Evolutionary conservation across 768 basidiomycete genomes (phyloP).

Genomic region (Trametopsis cervina): DNA sequence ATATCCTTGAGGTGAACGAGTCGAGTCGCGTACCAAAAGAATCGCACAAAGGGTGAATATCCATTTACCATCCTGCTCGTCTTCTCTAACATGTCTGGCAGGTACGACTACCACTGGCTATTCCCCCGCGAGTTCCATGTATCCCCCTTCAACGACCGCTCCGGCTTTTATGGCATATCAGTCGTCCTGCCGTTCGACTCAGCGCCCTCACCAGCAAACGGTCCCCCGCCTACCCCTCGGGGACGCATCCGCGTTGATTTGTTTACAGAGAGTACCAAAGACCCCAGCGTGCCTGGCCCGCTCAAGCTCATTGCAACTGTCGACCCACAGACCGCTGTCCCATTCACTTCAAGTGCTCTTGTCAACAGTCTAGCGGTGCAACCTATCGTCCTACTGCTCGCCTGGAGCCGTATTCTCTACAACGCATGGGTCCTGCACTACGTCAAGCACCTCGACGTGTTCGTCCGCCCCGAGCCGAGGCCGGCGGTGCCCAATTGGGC

Average conservation of each 20-base stretch:
- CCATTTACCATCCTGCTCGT: no score
- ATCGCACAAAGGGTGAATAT: slow-evolving; percentile 25
- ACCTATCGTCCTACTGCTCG: slow-evolving; percentile 49
- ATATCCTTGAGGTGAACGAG: slow-evolving; percentile 41
- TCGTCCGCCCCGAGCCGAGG: slow-evolving; percentile 50
- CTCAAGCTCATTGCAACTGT: slow-evolving; percentile 52
- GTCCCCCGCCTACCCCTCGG: slow-evolving; percentile 25
- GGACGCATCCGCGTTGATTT: slow-evolving; percentile 36
- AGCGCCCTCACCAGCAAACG: slow-evolving; percentile 12
- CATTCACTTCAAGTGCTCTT: slow-evolving; percentile 33
- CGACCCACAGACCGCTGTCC: slow-evolving; percentile 26
- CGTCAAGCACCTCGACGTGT: slow-evolving; percentile 46
- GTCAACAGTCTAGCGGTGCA: slow-evolving; percentile 32
- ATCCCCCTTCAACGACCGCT: slow-evolving; percentile 69
- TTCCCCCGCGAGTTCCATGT: slow-evolving; percentile 67
- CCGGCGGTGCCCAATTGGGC: slow-evolving; percentile 18
- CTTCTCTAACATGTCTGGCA: slow-evolving; percentile 14
- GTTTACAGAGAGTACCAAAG: not conserved
- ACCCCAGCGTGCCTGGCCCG: slow-evolving; percentile 24
- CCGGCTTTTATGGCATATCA: slow-evolving; percentile 56
- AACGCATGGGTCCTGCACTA: slow-evolving; percentile 60
- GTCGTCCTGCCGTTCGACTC: slow-evolving; percentile 37
- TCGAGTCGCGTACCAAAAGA: no score
- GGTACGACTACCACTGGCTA: slow-evolving; percentile 59
- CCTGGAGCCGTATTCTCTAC: slow-evolving; percentile 53